Conservation (phyloP, 257 asterid genomes). For the Solanum neorickii region DNA sequence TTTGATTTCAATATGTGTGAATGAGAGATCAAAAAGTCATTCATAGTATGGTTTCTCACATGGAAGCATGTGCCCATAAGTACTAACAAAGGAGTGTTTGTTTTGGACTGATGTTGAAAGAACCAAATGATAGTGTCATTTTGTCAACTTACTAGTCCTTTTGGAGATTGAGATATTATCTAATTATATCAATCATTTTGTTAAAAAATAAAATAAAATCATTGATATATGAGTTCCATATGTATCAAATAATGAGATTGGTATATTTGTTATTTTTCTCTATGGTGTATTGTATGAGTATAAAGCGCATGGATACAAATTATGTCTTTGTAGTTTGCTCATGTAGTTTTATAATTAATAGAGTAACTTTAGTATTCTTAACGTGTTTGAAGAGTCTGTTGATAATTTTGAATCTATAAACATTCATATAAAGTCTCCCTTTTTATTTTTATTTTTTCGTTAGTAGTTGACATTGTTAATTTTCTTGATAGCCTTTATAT, state of each 20-base stretch:
- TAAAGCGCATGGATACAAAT: not conserved
- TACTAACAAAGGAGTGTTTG: conserved; percentile 22
- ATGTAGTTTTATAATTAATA: not conserved
- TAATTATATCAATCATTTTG: not conserved
- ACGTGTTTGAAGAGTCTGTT: not conserved
- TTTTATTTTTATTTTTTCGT: too few relatives aligned
- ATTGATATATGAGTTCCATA: not conserved
- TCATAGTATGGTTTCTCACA: conserved; percentile 30
- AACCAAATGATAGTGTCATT: conserved; percentile 20
- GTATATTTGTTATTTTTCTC: not conserved
- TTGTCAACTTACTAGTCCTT: conserved; percentile 44
- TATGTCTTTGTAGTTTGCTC: not conserved
- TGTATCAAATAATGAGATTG: not conserved
- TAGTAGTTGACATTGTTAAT: not conserved
- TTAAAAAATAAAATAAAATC: not conserved
- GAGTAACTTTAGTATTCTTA: not conserved
- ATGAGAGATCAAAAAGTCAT: not conserved
- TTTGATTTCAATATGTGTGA: not conserved
- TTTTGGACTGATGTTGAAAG: conserved; percentile 42
- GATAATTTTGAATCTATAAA: not conserved
- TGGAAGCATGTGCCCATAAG: conserved; percentile 53
- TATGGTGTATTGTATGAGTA: not conserved
- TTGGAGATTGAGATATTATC: not conserved
- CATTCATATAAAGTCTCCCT: not conserved
- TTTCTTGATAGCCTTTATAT: not conserved